Base-by-base conservation (phyloP, 73 alveolate species). In the Paramecium sexaurelia region DNA sequence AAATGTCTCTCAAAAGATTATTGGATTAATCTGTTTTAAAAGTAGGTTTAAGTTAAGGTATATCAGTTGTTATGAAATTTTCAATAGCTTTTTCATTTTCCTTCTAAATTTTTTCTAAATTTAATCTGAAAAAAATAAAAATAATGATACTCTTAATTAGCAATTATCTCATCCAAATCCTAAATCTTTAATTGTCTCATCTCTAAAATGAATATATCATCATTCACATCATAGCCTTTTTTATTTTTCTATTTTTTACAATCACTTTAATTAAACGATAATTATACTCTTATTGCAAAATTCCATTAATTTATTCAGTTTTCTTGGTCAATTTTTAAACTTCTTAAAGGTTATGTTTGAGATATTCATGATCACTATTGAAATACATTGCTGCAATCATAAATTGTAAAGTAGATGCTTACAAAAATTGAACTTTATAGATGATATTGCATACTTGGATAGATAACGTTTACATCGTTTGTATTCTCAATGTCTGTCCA, bases 191-290 rank as follows among this genome's bases (percentile, higher is more conserved):
- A 78, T 8, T 37, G 3, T 78, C 90, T 78, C 90, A 78, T 78
- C 26, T 78, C 90, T 40, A 78, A 39, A 24, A 78, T 41, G 90
- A 45, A 39, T 7, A 37, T n/a, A 78, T 78, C 90, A 78, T 78
- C 90, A 26, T 78, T 22, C 27, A 78, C 68, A 37, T 78, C 90
- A 78, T 78, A 78, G 24, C 55, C 75, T 41, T 78, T 43, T 78
- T 78, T 43, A 41, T 32, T 41, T 78, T 78, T 78, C 75, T 24
- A 26, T 45, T 43, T 24, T 43, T 78, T 40, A 24, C 43, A 78
- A 45, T 41, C 43, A 33, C 55, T 73, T n/a, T 20, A 73, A 20
- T 20, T 73, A 33, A 20, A 29, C 32, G 7, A 39, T 43, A 32
- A 24, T 10, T 17, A 40, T 41, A 78, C 75, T 41, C 90, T 78